Conservation (phyloP, 106 monocot genomes). For the Amphibolis antarctica region DNA sequence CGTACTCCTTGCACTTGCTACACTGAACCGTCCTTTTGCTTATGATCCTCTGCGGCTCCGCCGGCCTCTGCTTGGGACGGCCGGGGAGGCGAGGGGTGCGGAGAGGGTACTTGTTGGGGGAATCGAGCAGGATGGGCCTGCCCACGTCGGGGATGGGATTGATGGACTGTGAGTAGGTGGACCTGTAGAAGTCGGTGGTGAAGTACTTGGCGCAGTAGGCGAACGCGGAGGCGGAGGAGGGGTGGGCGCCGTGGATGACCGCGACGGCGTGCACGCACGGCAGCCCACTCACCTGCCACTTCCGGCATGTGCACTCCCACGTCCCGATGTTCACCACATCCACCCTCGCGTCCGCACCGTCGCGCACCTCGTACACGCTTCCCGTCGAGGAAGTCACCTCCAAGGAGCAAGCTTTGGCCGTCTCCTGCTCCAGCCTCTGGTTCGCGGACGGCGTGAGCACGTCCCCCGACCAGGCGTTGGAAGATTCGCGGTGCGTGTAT, state of each 20-base stretch:
- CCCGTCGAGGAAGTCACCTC: constrained; percentile 33
- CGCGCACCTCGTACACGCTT: constrained; percentile 58
- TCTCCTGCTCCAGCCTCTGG: constrained; percentile 53
- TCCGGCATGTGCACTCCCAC: constrained; percentile 82
- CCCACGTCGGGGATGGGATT: constrained; percentile 82
- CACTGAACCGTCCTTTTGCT: constrained; percentile 67
- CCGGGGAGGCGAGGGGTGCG: constrained; percentile 54
- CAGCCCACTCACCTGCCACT: constrained; percentile 73
- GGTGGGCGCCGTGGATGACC: constrained; percentile 39
- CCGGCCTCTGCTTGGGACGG: constrained; percentile 72
- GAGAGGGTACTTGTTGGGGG: constrained; percentile 25
- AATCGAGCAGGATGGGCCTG: constrained; percentile 28
- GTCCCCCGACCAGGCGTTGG: constrained; percentile 73
- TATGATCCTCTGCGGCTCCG: constrained; percentile 43
- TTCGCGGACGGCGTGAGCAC: constrained; percentile 45
- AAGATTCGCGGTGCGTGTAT: constrained; percentile 47
- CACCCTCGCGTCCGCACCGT: neutral
- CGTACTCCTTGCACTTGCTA: constrained; percentile 71
- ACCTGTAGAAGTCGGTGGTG: constrained; percentile 45
- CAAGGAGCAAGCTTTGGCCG: constrained; percentile 32
- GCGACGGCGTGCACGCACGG: constrained; percentile 83
- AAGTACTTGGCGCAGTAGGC: constrained; percentile 81
- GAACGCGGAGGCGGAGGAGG: constrained; percentile 32
- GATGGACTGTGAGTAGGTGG: constrained; percentile 62
- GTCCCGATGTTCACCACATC: constrained; percentile 57